Base-by-base conservation (phyloP, 345 rosid species). In the Eutrema japonicum region DNA sequence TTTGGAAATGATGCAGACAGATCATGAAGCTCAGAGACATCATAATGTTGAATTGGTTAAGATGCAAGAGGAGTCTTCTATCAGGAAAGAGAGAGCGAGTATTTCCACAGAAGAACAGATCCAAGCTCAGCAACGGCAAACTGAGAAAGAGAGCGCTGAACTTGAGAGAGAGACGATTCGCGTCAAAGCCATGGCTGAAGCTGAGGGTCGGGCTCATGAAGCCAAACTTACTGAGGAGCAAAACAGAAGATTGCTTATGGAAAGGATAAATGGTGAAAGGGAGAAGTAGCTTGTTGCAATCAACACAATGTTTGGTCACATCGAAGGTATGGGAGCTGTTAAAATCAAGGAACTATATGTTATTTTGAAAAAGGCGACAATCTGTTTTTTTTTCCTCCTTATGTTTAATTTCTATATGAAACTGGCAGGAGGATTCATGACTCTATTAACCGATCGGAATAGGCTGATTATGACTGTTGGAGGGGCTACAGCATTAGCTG, bases 141-240 rank as follows among this genome's bases (percentile, higher is more conserved):
- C 97, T 47, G 96, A 92, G 81, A 95, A 95, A 79, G 99, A 95
- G 77, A 91, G 92, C 79, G 93, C 99, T 72, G 96, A 92, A 82
- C 88, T 95, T 56, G 96, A 89, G 61, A 64, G 88, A 55, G 97
- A 95, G 82, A 95, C 99, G 32, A 85, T 89, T 73, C 84, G 99
- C 58, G 96, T 95, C 49, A 92, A 89, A 79, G 96, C 97, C 71
- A 84, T 92, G 96, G 99, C 96, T 72, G 93, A 92, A 89, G 30
- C 30, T 29, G 30, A 29, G 4, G 30, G 30, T 2, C 30, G 30
- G 4, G 30, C 30, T 29, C 30, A 29, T 29, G 30, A 29, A 29
- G 30, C 30, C 30, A 29, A 29, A 29, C 30, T 29, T 29, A 29
- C 30, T 3, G 30, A 29, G 30, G 30, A 29, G 30, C 30, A 29